phyloP scores from a whole-genome alignment of 2,329 filamentous ascomycete genomes.

The Xylariaceae sp. region DNA sequence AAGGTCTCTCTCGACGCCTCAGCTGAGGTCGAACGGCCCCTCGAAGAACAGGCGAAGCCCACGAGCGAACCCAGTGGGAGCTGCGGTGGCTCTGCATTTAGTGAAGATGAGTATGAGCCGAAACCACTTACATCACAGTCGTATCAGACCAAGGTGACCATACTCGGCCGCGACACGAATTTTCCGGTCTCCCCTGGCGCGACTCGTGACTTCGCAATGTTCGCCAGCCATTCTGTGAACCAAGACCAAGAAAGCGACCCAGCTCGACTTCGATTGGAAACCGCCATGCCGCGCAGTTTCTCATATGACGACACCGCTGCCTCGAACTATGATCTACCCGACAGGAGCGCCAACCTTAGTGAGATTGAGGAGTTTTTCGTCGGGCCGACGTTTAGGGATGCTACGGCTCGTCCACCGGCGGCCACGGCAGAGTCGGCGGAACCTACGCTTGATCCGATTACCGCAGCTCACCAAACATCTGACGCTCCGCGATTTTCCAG shows the following conservation, averaged over 20 bases:
- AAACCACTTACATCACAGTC: constrained; percentile 29
- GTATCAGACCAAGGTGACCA: constrained; percentile 41
- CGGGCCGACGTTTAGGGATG: constrained; percentile 20
- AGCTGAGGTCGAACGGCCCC: constrained; percentile 13
- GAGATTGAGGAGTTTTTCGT: constrained; percentile 25
- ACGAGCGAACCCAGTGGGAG: constrained; percentile 16
- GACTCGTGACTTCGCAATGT: no score
- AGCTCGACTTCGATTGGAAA: no score
- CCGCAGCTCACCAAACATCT: constrained; percentile 9
- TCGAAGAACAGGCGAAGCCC: constrained; percentile 20
- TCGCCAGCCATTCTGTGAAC: no score
- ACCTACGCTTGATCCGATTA: neutral
- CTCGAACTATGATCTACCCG: constrained; percentile 14
- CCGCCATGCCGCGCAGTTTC: constrained; percentile 1
- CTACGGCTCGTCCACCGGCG: constrained; percentile 9
- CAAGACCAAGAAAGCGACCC: no score
- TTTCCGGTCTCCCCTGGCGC: constrained; percentile 18
- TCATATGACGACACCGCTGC: constrained; percentile 3
- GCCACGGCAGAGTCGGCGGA: neutral
- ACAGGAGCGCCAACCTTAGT: constrained; percentile 18
- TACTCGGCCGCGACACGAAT: constrained; percentile 38
- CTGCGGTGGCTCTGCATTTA: constrained; percentile 22
- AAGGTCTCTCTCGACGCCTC: constrained; percentile 33
- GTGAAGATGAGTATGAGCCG: constrained; percentile 32
- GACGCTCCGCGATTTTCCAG: constrained; percentile 20